Base-by-base conservation (phyloP, 805 yeast species). In the Kodamaea hsintzibuensis region DNA sequence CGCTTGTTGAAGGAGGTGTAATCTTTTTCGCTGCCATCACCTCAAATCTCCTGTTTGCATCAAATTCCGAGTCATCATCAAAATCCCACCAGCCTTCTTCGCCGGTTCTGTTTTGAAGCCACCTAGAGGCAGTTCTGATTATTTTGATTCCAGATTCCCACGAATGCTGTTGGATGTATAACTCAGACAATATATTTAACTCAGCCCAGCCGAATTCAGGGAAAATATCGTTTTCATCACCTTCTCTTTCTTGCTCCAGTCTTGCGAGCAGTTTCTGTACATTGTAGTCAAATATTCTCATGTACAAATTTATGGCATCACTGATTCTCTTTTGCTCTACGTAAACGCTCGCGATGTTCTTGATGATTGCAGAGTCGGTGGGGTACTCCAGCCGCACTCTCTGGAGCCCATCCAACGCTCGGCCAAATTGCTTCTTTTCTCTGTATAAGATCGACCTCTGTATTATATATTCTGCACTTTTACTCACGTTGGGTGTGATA, bases 181-280 rank as follows among this genome's bases (percentile, higher is more conserved):
- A 73, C 62, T 95, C 98, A 7, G 89, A 80, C 43, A 93, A 73
- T 55, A 91, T 89, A 62, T 95, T 93, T 47, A 93, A 76, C 55
- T 89, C 92, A 0, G 96, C 87, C 96, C 96, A 95, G 48, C 84
- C 91, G 67, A 93, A 95, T 18, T 69, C 68, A 0, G 90, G 79
- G 27, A 69, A 69, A 40, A 40, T 19, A 58, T 54, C 42, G 22
- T 19, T 27, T 6, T 48, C 51, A 3, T 18, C 37, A 12, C 16
- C 53, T 47, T 80, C 77, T 17, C 18, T 40, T 44, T 63, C 64
- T 42, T 66, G 64, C 27, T 55, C 57, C 42, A 61, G 62, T 40
- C 63, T 63, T 8, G 10, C 25, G 16, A 33, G 45, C 13, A 22
- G 42, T 6, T 71, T 71, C 50, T 68, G 62, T 37, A 81, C 78